Conservation (phyloP, 2,329 filamentous ascomycete species). For the Penicillium sp. region DNA sequence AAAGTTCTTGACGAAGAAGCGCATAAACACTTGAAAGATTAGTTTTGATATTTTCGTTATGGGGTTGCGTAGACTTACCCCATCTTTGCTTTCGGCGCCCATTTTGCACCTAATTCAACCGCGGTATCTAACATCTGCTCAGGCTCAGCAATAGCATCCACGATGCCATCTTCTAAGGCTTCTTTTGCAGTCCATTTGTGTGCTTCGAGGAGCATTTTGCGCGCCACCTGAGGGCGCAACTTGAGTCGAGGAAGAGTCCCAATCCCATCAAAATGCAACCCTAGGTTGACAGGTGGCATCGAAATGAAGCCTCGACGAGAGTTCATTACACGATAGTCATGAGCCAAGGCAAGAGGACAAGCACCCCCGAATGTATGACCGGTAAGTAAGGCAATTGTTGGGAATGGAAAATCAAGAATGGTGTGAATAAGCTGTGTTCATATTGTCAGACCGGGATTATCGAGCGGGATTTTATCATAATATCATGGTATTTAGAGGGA, state of each 20-base stretch:
- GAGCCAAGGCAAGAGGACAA: conserved; percentile 52
- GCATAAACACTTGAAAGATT: conserved; percentile 48
- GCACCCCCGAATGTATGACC: conserved; percentile 56
- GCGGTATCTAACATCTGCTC: conserved; percentile 54
- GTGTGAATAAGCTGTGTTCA: conserved; percentile 46
- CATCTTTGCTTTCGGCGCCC: conserved; percentile 42
- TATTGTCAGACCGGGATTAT: background rate
- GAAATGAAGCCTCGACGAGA: conserved; percentile 51
- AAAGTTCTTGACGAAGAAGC: conserved; percentile 57
- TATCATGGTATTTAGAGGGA: conserved; percentile 14
- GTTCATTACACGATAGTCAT: conserved; percentile 56
- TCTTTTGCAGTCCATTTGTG: conserved; percentile 59
- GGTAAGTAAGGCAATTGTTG: conserved; percentile 53
- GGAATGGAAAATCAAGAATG: conserved; percentile 55
- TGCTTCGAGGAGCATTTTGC: conserved; percentile 61
- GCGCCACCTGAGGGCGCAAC: conserved; percentile 54
- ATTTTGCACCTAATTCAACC: conserved; percentile 49
- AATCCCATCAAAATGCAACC: conserved; percentile 61
- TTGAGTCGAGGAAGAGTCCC: conserved; percentile 58
- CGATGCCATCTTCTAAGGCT: conserved; percentile 57
- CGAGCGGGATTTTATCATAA: conserved; percentile 20
- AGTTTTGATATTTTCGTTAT: background rate
- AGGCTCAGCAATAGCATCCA: conserved; percentile 56
- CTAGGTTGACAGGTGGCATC: conserved; percentile 60
- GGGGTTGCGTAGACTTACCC: conserved; percentile 21